Evolutionary conservation across 768 basidiomycete genomes (phyloP).

Genomic region (Tylopilus intermedius): DNA sequence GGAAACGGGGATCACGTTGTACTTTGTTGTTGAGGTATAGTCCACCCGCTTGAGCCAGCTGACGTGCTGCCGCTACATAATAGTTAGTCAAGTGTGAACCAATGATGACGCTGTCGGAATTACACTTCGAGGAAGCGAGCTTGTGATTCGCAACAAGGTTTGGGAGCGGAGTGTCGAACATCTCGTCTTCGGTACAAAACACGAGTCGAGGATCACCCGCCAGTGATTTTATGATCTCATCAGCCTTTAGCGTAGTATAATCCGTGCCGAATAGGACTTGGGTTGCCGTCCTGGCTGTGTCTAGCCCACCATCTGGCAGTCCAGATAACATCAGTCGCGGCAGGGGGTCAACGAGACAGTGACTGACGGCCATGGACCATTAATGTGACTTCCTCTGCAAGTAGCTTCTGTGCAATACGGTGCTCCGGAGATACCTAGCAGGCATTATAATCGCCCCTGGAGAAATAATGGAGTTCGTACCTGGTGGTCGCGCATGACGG

Average conservation of each 20-base stretch:
- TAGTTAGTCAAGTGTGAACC: constrained; percentile 4
- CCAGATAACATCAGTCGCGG: constrained; percentile 1
- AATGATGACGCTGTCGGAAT: constrained; percentile 22
- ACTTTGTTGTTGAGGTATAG: constrained; percentile 66
- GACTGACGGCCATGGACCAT: constrained; percentile 54
- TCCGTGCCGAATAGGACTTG: constrained; percentile 40
- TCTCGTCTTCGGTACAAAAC: constrained; percentile 44
- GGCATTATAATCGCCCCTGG: neutral
- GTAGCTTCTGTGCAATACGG: constrained; percentile 44
- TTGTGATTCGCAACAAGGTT: constrained; percentile 59
- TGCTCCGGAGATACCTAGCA: constrained; percentile 30
- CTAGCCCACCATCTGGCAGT: constrained; percentile 35
- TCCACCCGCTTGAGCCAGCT: constrained; percentile 59
- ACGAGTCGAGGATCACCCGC: constrained; percentile 61
- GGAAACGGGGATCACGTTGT: constrained; percentile 46
- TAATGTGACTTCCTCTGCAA: constrained; percentile 57
- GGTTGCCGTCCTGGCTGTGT: constrained; percentile 42
- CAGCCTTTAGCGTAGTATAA: constrained; percentile 42
- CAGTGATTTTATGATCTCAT: constrained; percentile 59
- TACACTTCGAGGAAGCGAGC: constrained; percentile 61
- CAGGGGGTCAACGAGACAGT: neutral
- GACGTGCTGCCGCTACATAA: constrained; percentile 55
- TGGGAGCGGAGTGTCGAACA: constrained; percentile 49
- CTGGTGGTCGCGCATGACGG: constrained; percentile 52
- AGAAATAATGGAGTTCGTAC: constrained; percentile 32